These are phyloP conservation scores for Orbilia oligospora DNA, from an alignment of 2,329 filamentous ascomycete species.

Conservation along the genomic window DNA sequence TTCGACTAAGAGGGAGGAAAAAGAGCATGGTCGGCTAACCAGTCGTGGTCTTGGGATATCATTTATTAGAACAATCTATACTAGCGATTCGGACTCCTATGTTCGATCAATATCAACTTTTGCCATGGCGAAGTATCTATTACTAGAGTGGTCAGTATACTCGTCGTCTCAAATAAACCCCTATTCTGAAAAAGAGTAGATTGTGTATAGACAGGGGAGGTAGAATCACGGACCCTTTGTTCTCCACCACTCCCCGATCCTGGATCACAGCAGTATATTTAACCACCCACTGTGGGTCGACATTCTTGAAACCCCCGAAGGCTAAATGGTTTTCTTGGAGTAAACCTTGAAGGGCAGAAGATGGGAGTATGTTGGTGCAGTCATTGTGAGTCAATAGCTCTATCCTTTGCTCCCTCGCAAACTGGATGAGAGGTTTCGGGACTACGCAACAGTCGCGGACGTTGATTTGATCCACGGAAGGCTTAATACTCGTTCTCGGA, in stretches of 20 bases:
- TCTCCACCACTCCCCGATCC: constrained; percentile 95
- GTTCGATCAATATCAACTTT: constrained; percentile 16
- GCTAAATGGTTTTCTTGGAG: constrained; percentile 76
- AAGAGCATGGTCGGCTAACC: constrained; percentile 93
- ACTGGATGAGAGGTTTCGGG: constrained; percentile 84
- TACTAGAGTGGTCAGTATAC: constrained; percentile 5
- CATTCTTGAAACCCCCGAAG: constrained; percentile 70
- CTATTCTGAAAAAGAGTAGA: neutral
- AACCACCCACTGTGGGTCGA: constrained; percentile 92
- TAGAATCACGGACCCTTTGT: constrained; percentile 81
- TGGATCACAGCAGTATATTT: constrained; percentile 97
- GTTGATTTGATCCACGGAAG: constrained; percentile 95
- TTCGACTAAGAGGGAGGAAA: constrained; percentile 93
- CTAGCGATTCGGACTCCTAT: neutral
- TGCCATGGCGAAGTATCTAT: constrained; percentile 54
- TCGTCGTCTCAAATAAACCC: neutral
- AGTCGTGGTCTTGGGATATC: neutral
- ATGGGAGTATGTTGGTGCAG: constrained; percentile 89
- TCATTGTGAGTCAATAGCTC: constrained; percentile 95
- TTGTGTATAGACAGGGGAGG: neutral
- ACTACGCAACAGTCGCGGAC: constrained; percentile 96
- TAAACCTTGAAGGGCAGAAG: constrained; percentile 86
- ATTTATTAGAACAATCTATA: neutral
- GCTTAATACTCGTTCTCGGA: constrained; percentile 77
- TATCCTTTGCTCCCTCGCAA: constrained; percentile 86